Conservation (phyloP, 768 basidiomycete genomes). For the Rhizopogon rudus region DNA sequence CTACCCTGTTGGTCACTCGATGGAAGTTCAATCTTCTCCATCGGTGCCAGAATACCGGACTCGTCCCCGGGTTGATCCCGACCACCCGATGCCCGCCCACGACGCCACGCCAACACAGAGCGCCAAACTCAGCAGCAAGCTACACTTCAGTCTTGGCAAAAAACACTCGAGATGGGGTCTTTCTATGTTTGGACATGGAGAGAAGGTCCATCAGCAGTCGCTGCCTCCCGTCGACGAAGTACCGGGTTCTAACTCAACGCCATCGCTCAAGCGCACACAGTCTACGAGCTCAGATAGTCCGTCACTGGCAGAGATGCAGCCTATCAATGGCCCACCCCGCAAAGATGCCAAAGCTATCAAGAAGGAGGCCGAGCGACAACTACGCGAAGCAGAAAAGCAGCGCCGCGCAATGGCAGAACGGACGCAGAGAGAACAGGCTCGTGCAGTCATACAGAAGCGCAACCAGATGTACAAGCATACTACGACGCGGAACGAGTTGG, state of each 20-base stretch:
- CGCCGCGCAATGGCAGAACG: slow-evolving; percentile 72
- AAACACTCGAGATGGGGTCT: slow-evolving; percentile 66
- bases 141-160: slow-evolving; percentile 60
- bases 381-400: slow-evolving; percentile 80
- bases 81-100: slow-evolving; percentile 30
- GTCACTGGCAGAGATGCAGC: slow-evolving; percentile 55
- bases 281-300: slow-evolving; percentile 72
- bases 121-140: slow-evolving; percentile 54
- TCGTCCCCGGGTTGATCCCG: slow-evolving; percentile 35
- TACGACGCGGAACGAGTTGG: slow-evolving; percentile 46
- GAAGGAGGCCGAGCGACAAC: slow-evolving; percentile 76
- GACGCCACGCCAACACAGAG: slow-evolving; percentile 36
- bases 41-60: slow-evolving; percentile 48
- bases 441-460: slow-evolving; percentile 90
- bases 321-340: slow-evolving; percentile 34
- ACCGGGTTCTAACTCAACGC: slow-evolving; percentile 47
- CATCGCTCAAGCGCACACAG: slow-evolving; percentile 74
- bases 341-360: slow-evolving; percentile 71
- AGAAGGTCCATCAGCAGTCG: slow-evolving; percentile 57
- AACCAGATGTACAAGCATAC: slow-evolving; percentile 64
- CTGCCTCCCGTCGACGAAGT: slow-evolving; percentile 74
- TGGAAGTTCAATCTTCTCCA: slow-evolving; percentile 47
- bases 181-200: slow-evolving; percentile 64
- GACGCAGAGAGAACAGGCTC: slow-evolving; percentile 79
- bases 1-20: slow-evolving; percentile 36